A percentile compares a stretch with the other conserved stretches of the same genome.
phyloP scores from a whole-genome alignment of 495 filamentous ascomycete species.

The Penicillium malachiteum region DNA sequence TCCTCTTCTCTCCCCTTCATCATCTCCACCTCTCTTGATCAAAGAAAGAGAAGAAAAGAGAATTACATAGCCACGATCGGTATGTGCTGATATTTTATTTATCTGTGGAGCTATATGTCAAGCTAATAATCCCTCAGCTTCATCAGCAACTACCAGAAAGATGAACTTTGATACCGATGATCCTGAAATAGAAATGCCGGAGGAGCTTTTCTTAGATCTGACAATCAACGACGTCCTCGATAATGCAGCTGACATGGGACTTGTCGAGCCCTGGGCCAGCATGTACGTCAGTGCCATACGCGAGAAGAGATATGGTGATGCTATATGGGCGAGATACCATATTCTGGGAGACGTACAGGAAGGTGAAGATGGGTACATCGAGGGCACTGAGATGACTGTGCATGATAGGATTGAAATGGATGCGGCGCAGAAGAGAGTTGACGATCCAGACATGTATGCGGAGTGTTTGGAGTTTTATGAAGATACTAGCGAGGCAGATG shows the following conservation, averaged over 20 bases:
- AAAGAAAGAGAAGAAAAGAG: too few species aligned
- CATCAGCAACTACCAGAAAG: neutral
- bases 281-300: neutral
- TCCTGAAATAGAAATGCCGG: neutral
- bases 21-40: too few species aligned
- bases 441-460: neutral
- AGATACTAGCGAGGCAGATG: neutral
- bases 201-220: neutral
- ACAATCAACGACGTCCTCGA: neutral
- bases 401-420: neutral
- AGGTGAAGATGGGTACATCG: neutral
- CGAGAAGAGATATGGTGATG: neutral
- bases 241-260: neutral
- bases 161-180: neutral
- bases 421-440: neutral
- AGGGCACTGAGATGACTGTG: neutral
- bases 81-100: too few species aligned
- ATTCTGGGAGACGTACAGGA: neutral
- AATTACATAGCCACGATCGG: too few species aligned
- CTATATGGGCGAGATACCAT: conserved; percentile 3
- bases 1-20: too few species aligned
- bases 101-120: too few species aligned
- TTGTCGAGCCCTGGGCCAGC: neutral
- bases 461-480: neutral
- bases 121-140: too few species aligned